These are phyloP conservation scores for Pythium apleroticum DNA, from an alignment of 352 stramenopile genomes.

Conservation along the genomic window DNA sequence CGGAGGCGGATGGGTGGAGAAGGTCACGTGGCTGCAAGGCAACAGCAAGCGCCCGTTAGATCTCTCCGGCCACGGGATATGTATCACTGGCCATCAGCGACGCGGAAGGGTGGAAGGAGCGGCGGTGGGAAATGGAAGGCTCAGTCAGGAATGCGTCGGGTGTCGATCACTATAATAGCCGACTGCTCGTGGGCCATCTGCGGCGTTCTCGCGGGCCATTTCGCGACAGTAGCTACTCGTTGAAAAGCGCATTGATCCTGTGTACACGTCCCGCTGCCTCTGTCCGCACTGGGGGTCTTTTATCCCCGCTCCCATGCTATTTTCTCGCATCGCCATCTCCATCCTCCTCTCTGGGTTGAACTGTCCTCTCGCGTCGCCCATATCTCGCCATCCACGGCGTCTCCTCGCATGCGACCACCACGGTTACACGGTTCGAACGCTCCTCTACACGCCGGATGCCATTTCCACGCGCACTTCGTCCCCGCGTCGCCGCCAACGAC, in stretches of 20 bases:
- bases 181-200: background rate
- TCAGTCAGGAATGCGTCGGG: background rate
- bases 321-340: background rate
- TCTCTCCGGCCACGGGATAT: background rate
- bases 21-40: slow-evolving; percentile 90
- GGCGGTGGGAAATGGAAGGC: background rate
- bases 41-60: slow-evolving; percentile 19
- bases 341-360: background rate
- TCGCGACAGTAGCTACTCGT: background rate
- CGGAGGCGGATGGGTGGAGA: slow-evolving; percentile 94
- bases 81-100: too few relatives aligned
- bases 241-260: background rate
- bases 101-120: background rate
- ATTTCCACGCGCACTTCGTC: background rate
- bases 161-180: background rate
- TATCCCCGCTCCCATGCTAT: too few relatives aligned
- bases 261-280: background rate
- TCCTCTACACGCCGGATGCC: background rate
- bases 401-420: background rate
- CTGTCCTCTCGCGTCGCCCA: background rate
- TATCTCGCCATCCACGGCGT: background rate
- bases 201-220: background rate
- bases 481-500: background rate
- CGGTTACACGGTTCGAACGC: background rate
- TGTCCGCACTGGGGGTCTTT: background rate